Evolutionary conservation across 805 yeast genomes (phyloP).

Genomic region (Pichia thaimueangensis): DNA sequence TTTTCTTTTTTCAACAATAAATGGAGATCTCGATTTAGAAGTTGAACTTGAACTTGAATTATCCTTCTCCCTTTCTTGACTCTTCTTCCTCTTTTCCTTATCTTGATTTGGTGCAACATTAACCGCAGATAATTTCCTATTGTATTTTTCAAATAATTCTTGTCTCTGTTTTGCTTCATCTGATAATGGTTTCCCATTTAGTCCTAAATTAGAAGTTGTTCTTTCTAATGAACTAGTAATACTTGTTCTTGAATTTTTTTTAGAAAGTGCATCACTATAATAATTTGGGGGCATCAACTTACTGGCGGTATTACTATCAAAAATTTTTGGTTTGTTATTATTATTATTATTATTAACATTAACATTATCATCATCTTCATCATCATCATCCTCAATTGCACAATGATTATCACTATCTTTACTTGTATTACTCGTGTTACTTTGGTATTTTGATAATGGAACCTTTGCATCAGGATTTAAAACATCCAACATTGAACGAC

Average conservation of each 20-base stretch:
- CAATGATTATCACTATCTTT: neutral
- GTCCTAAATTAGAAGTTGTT: no score
- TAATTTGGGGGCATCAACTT: no score
- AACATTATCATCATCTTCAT: slow-evolving; percentile 1
- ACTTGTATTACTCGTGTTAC: no score
- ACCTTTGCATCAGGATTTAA: slow-evolving; percentile 2
- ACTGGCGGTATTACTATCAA: no score
- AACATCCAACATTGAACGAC: slow-evolving; percentile 9
- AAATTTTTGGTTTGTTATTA: neutral
- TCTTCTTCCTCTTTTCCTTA: no score
- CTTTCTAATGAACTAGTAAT: neutral
- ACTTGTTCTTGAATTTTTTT: slow-evolving; percentile 1
- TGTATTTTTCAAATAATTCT: slow-evolving; percentile 28
- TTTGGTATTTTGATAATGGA: neutral
- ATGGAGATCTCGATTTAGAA: neutral
- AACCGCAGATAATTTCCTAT: slow-evolving; percentile 26
- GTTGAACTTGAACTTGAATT: no score
- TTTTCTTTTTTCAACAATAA: neutral
- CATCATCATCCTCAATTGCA: slow-evolving; percentile 6
- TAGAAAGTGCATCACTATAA: neutral
- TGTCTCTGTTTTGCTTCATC: slow-evolving; percentile 12
- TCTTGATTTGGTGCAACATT: slow-evolving; percentile 14
- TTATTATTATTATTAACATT: neutral
- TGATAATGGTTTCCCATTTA: neutral
- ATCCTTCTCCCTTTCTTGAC: no score